Evolutionary conservation across 2,329 filamentous ascomycete species (phyloP).

Genomic region (Exophiala bonariae): DNA sequence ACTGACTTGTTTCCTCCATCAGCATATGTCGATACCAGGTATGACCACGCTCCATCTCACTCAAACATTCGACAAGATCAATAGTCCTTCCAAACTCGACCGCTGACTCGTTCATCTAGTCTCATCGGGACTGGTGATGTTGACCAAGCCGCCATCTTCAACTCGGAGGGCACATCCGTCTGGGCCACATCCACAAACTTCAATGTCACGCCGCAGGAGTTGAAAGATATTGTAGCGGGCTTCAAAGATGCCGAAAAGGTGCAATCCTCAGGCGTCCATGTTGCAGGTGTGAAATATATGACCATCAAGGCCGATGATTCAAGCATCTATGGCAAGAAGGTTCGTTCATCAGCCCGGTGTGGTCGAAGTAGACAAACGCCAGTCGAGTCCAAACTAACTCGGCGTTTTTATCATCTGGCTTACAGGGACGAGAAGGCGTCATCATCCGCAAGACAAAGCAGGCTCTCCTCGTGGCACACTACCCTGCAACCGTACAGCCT

Average conservation of each 20-base stretch:
- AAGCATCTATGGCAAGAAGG: constrained; percentile 83
- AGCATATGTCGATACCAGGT: constrained; percentile 30
- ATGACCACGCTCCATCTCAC: neutral
- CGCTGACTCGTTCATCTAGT: constrained; percentile 51
- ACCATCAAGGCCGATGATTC: constrained; percentile 73
- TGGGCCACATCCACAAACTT: constrained; percentile 75
- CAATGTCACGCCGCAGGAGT: constrained; percentile 62
- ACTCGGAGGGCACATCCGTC: constrained; percentile 72
- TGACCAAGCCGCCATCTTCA: constrained; percentile 84
- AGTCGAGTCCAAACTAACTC: too few species aligned
- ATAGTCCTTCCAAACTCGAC: constrained; percentile 1
- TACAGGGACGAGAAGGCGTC: constrained; percentile 76
- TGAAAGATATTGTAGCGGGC: constrained; percentile 53
- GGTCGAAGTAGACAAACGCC: too few species aligned
- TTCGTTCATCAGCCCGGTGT: too few species aligned
- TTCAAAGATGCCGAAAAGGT: constrained; percentile 64
- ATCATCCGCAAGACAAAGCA: constrained; percentile 83
- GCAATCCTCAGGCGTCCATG: constrained; percentile 70
- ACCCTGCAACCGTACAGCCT: constrained; percentile 71
- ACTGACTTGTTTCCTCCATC: constrained; percentile 4
- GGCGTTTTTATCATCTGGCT: too few species aligned
- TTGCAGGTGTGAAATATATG: constrained; percentile 77
- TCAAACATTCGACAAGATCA: neutral
- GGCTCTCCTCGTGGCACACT: constrained; percentile 85
- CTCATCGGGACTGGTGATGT: constrained; percentile 76